Conservation (phyloP, 805 yeast genomes). For the Isabelozyma rhagii region DNA sequence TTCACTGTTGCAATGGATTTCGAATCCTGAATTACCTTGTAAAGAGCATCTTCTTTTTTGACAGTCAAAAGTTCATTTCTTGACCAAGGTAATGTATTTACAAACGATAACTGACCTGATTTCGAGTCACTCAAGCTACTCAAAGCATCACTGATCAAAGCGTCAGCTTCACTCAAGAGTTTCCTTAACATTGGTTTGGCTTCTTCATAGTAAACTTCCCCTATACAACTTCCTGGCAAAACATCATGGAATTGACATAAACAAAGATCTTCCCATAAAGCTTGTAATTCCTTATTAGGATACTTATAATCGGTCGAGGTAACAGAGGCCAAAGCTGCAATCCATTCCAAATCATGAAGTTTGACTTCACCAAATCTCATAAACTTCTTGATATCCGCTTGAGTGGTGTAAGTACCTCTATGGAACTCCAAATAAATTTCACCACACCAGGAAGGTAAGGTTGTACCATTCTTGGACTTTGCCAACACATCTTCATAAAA, state of each 20-base stretch:
- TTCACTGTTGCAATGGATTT: constrained; percentile 5
- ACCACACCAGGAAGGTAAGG: constrained; percentile 86
- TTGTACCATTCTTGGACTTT: constrained; percentile 60
- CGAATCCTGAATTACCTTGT: neutral
- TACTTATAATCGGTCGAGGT: constrained; percentile 54
- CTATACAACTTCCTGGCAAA: constrained; percentile 95
- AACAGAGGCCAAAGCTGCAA: constrained; percentile 75
- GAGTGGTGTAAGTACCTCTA: constrained; percentile 95
- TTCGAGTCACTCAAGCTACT: neutral
- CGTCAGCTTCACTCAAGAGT: constrained; percentile 51
- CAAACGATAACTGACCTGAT: constrained; percentile 9
- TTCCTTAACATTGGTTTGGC: constrained; percentile 73
- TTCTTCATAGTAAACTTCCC: constrained; percentile 79
- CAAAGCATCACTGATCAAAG: constrained; percentile 51
- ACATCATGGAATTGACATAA: constrained; percentile 97
- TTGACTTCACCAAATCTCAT: constrained; percentile 75
- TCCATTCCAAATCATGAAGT: constrained; percentile 80
- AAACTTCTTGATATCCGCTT: constrained; percentile 77
- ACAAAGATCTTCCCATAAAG: constrained; percentile 83
- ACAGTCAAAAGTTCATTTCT: constrained; percentile 43
- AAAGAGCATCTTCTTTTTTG: neutral
- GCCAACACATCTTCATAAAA: constrained; percentile 67
- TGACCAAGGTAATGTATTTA: constrained; percentile 68
- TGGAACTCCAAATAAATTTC: constrained; percentile 93
- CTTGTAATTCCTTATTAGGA: constrained; percentile 66